A percentile compares a stretch with the other conserved stretches of the same genome.
These are phyloP conservation scores for Fusarium temperatum DNA, from an alignment of 2,329 filamentous ascomycete species.

Conservation along the genomic window DNA sequence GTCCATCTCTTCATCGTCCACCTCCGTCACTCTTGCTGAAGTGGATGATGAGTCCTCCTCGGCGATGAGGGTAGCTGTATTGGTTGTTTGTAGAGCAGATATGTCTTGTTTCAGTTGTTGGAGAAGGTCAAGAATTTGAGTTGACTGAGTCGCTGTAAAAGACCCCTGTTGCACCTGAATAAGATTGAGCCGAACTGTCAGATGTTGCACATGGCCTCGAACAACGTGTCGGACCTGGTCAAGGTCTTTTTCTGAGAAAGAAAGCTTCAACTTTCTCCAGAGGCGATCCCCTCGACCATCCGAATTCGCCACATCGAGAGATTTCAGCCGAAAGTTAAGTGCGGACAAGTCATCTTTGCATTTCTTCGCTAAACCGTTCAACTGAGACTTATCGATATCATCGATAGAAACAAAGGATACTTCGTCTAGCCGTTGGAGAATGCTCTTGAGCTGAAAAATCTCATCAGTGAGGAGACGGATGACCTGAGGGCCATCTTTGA, in stretches of 20 bases:
- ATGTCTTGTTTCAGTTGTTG: neutral
- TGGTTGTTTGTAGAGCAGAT: rapidly evolving
- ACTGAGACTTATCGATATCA: neutral
- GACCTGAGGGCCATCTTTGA: neutral
- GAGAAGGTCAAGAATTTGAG: neutral
- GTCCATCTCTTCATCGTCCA: neutral
- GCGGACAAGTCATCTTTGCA: neutral
- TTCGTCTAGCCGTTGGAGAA: rapidly evolving
- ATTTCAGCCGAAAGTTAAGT: rapidly evolving
- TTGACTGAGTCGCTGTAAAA: neutral
- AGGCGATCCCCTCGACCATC: neutral
- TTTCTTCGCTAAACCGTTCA: rapidly evolving
- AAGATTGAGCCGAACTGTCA: neutral
- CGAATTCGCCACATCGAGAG: rapidly evolving
- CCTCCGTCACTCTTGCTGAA: neutral
- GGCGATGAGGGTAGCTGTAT: rapidly evolving
- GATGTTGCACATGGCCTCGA: neutral
- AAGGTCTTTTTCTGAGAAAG: neutral
- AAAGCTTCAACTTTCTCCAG: neutral
- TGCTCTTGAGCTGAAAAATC: rapidly evolving
- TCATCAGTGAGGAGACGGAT: rapidly evolving
- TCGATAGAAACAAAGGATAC: rapidly evolving
- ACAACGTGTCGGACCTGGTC: rapidly evolving
- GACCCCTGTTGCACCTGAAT: neutral
- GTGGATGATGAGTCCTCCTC: rapidly evolving